A percentile compares a stretch with the other conserved stretches of the same genome.
Evolutionary conservation across 2,329 filamentous ascomycete genomes (phyloP).

Genomic region (Arthrobotrys iridis): DNA sequence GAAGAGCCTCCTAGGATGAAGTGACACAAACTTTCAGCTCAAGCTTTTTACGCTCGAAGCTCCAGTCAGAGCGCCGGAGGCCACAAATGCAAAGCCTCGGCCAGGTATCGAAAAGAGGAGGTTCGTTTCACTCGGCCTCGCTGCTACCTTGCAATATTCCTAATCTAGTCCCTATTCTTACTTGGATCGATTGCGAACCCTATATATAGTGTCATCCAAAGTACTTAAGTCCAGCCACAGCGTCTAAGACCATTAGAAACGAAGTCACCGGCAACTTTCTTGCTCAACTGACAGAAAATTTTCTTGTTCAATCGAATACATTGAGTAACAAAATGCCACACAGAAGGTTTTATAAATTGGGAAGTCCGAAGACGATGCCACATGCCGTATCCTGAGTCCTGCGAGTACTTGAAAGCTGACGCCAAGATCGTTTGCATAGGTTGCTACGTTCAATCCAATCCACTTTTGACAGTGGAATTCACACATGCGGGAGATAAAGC

Average conservation of each 20-base stretch:
- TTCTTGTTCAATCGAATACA: background rate
- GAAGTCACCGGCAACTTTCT: background rate
- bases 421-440: background rate
- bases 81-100: too few relatives aligned
- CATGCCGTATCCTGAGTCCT: background rate
- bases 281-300: background rate
- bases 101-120: background rate
- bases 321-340: background rate
- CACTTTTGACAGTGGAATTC: background rate
- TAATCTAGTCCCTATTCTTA: background rate
- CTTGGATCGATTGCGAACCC: background rate
- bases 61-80: background rate
- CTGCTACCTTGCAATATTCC: background rate
- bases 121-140: background rate
- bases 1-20: slow-evolving; percentile 11
- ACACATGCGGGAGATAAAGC: background rate
- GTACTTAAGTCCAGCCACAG: background rate
- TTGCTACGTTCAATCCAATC: background rate
- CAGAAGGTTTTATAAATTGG: background rate
- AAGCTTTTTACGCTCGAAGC: background rate
- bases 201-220: background rate
- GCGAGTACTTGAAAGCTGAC: background rate
- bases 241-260: background rate
- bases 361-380: background rate
- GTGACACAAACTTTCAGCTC: slow-evolving; percentile 1